Evolutionary conservation across 2,329 filamentous ascomycete genomes (phyloP).

Genomic region (Pleoardoris graminearum): DNA sequence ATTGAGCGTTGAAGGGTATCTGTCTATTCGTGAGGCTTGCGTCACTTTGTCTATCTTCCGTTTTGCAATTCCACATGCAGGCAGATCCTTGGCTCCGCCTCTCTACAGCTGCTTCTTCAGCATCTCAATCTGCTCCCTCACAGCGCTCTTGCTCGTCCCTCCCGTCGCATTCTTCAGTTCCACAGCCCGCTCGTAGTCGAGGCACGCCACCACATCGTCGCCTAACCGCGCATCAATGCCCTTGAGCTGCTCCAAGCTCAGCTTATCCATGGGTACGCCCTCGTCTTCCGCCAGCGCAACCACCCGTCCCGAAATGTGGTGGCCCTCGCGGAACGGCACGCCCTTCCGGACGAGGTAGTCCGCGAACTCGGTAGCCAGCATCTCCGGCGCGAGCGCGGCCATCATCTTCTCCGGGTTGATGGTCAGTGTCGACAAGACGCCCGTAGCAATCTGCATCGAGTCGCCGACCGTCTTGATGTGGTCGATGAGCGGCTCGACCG

Average conservation of each 20-base stretch:
- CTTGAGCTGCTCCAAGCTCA: constrained; percentile 68
- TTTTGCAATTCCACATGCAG: too few species aligned
- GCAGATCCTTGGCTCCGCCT: neutral
- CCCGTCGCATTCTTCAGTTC: constrained; percentile 78
- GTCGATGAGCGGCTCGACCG: constrained; percentile 82
- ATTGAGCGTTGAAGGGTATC: neutral
- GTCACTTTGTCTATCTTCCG: neutral
- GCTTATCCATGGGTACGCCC: constrained; percentile 69
- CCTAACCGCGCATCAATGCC: constrained; percentile 70
- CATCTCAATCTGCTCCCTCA: constrained; percentile 65
- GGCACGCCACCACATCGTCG: constrained; percentile 69
- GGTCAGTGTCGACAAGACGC: constrained; percentile 74
- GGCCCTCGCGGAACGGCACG: constrained; percentile 78
- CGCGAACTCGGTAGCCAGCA: constrained; percentile 75
- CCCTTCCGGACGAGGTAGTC: constrained; percentile 67
- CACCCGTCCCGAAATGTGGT: constrained; percentile 74
- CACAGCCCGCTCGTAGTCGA: constrained; percentile 82
- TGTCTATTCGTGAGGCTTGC: neutral
- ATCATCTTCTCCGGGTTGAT: constrained; percentile 75
- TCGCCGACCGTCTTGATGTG: constrained; percentile 79
- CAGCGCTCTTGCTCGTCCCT: constrained; percentile 72
- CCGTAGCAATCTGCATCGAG: constrained; percentile 80
- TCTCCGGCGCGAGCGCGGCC: constrained; percentile 76
- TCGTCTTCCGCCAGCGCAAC: constrained; percentile 73
- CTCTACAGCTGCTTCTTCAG: constrained; percentile 49